phyloP scores from a whole-genome alignment of 1,139 yeast genomes.

The Taphrina flavorubra region DNA sequence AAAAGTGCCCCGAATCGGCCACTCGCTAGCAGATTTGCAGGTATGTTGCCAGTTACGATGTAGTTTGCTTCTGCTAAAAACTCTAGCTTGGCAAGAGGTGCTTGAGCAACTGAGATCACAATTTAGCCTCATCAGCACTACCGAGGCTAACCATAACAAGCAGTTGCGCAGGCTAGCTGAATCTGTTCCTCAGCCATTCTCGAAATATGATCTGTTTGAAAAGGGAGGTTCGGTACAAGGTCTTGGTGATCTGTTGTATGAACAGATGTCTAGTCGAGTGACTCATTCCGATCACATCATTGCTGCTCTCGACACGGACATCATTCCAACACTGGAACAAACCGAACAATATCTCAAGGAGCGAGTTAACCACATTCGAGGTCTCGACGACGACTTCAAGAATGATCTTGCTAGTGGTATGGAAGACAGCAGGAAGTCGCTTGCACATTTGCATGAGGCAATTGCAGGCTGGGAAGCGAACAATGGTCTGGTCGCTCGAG shows the following conservation, averaged over 20 bases:
- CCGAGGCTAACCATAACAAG: slow-evolving; percentile 34
- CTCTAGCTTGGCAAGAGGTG: slow-evolving; percentile 35
- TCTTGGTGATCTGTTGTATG: slow-evolving; percentile 26
- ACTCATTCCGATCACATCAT: slow-evolving; percentile 31
- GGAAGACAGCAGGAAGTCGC: slow-evolving; percentile 57
- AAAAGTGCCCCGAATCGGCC: slow-evolving; percentile 12
- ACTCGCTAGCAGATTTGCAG: slow-evolving; percentile 29
- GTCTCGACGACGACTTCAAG: slow-evolving; percentile 80
- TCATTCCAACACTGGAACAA: slow-evolving; percentile 85
- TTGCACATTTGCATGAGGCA: slow-evolving; percentile 44
- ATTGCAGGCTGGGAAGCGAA: slow-evolving; percentile 47
- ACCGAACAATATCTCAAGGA: slow-evolving; percentile 78
- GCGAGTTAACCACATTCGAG: slow-evolving; percentile 85
- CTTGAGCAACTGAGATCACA: slow-evolving; percentile 2
- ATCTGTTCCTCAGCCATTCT: slow-evolving; percentile 30
- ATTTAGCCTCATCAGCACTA: slow-evolving; percentile 26
- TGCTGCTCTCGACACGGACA: slow-evolving; percentile 69
- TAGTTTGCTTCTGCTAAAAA: background rate
- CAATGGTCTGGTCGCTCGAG: slow-evolving; percentile 55
- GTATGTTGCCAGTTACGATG: background rate
- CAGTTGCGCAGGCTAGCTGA: slow-evolving; percentile 29
- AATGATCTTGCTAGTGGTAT: slow-evolving; percentile 74
- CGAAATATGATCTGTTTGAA: slow-evolving; percentile 24
- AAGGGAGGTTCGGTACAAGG: slow-evolving; percentile 35
- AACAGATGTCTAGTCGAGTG: slow-evolving; percentile 31